Percentiles rank a stretch among this genome's conserved stretches.
phyloP scores from a whole-genome alignment of 176 grass and related monocot genomes.

The Poa annua region DNA sequence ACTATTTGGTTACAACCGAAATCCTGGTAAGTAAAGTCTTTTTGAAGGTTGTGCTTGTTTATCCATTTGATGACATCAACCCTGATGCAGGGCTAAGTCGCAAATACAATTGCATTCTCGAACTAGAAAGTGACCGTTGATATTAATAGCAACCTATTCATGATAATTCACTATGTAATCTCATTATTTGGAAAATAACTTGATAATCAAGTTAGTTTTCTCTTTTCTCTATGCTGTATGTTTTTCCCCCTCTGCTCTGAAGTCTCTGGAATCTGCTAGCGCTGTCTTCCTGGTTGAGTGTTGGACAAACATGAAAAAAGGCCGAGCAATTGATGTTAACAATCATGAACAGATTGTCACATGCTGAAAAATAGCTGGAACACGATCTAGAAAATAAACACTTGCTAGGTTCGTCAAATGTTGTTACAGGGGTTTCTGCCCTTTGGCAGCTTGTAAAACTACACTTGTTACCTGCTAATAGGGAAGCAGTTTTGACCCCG shows the following conservation, averaged over 20 bases:
- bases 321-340: background rate
- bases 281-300: conserved; percentile 7
- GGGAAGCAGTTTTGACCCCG: background rate
- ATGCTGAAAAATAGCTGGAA: background rate
- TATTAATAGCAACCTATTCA: background rate
- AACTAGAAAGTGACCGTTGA: conserved; percentile 58
- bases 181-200: conserved; percentile 23
- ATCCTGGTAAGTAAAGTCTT: conserved; percentile 59
- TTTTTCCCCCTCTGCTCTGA: background rate
- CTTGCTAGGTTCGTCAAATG: background rate
- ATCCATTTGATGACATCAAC: conserved; percentile 29
- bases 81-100: conserved; percentile 47
- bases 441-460: background rate
- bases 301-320: conserved; percentile 25
- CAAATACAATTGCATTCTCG: conserved; percentile 46
- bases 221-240: conserved; percentile 9
- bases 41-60: conserved; percentile 26
- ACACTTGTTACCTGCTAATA: background rate
- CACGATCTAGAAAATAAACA: background rate
- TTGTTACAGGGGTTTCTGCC: background rate
- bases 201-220: background rate
- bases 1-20: conserved; percentile 64
- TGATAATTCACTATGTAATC: conserved; percentile 6
- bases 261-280: background rate
- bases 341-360: background rate